Evolutionary conservation across 1,139 yeast species (phyloP).

Genomic region (Debaryomycetaceae sp.): DNA sequence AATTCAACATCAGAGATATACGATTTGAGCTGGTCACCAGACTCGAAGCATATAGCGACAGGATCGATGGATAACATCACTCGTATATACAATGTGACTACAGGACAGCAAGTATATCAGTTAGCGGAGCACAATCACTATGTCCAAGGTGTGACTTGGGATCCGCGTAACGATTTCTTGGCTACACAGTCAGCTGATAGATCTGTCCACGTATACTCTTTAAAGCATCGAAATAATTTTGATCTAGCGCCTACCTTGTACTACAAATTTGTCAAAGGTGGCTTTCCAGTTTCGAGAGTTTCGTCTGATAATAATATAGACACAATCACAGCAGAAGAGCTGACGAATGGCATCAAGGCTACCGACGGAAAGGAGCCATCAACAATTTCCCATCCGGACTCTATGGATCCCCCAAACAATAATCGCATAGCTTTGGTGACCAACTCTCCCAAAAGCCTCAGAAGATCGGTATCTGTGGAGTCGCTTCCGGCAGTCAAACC

Average conservation of each 20-base stretch:
- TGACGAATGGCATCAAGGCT: background rate
- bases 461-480: conserved; percentile 9
- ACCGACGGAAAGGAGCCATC: background rate
- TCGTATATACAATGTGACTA: conserved; percentile 57
- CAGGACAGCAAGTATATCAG: conserved; percentile 60
- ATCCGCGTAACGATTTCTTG: conserved; percentile 71
- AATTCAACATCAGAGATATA: conserved; percentile 74
- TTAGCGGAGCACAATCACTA: conserved; percentile 78
- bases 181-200: conserved; percentile 93
- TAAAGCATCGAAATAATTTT: conserved; percentile 12
- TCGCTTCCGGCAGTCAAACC: conserved; percentile 38
- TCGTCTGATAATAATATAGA: conserved; percentile 1
- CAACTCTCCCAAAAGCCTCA: conserved; percentile 28
- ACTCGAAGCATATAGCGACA: conserved; percentile 66
- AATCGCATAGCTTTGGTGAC: conserved; percentile 6
- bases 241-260: conserved; percentile 31
- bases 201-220: conserved; percentile 60
- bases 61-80: conserved; percentile 91
- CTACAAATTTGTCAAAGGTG: conserved; percentile 44
- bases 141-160: conserved; percentile 97
- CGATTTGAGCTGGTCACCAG: conserved; percentile 91
- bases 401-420: conserved; percentile 8
- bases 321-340: background rate
- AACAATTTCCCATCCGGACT: conserved; percentile 2
- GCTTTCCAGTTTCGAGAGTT: conserved; percentile 27